Conservation (phyloP, 768 basidiomycete genomes). For the Dacryopinax primogenitus region DNA sequence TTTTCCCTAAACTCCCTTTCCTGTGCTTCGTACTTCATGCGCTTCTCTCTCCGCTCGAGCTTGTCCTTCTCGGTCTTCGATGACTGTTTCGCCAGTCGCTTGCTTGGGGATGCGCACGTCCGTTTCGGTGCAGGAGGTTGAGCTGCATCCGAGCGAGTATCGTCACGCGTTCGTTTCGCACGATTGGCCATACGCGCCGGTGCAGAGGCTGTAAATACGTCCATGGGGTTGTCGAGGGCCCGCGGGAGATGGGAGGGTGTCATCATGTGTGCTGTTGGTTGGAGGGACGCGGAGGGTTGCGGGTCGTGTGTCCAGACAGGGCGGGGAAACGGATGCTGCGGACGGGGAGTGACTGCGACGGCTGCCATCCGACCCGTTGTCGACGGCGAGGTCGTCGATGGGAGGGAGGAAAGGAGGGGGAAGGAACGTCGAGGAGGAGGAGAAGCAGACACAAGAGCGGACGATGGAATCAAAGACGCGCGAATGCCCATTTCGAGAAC, state of each 20-base stretch:
- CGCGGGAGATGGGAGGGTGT: not conserved
- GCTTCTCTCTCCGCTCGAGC: not conserved
- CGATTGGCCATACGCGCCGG: not conserved
- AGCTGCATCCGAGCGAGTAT: not conserved
- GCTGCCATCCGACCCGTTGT: constrained; percentile 3
- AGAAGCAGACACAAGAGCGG: not conserved
- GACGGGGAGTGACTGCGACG: constrained; percentile 3
- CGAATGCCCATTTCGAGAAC: not conserved
- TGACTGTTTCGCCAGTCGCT: not conserved
- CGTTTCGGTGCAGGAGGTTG: not conserved
- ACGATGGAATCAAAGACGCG: constrained; percentile 2
- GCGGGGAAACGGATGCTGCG: not conserved
- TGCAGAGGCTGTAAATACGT: not conserved
- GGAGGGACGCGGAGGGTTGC: not conserved
- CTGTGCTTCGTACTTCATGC: constrained; percentile 19
- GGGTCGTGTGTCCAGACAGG: constrained; percentile 8
- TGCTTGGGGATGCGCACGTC: not conserved
- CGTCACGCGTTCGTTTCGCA: not conserved
- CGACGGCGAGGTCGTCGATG: not conserved
- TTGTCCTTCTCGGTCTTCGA: not conserved
- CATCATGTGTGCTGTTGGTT: not conserved
- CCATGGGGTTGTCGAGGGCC: not conserved
- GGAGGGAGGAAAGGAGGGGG: not conserved
- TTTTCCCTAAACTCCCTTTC: constrained; percentile 65
- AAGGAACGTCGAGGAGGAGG: not conserved